Base-by-base conservation (phyloP, 805 yeast genomes). In the Candida michaelii region DNA sequence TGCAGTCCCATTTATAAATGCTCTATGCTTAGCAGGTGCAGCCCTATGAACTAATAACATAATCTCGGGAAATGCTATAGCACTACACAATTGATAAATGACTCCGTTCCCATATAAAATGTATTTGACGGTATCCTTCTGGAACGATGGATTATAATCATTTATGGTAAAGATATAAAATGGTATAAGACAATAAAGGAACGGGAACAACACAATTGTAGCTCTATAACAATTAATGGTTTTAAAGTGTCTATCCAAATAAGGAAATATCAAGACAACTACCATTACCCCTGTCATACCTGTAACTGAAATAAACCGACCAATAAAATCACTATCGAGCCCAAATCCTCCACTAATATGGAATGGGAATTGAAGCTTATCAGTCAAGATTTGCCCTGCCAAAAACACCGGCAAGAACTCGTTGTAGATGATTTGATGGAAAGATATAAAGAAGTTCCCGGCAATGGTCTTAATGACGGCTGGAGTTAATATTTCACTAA, bases 1-100 rank as follows among this genome's bases (percentile, higher is more conserved):
- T 3, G 81, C 67, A 13, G 78, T 69, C 11, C 83, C 82, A 53
- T 82, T 82, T 43, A 82, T 71, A 50, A 77, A 71, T 1, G 83
- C 84, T 36, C 83, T 66, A 48, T 79, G 74, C 46, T 73, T 65
- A 16, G 78, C 69, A 10, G 73, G 73, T 1, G 83, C 71, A 5
- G 77, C 73, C 37, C 80, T 66, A 56, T 79, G 84, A 27, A 79
- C 69, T 42, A 82, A 62, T 16, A 80, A 62, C 47, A 77, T 56
- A 18, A 79, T 60, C 44, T 74, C 77, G 5, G 87, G 84, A 46
- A 71, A 74, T 9, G 78, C 66, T 45, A 77, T 59, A 1, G 83
- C 64, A 10, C 63, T 61, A 6, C 73, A 67, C 6, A 76, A 49
- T 2, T 77, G 53, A 16, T 54, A 53, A 9, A 57, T 18, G 19